These are phyloP conservation scores for Russula abietina DNA, from an alignment of 768 basidiomycete species.

Conservation along the genomic window DNA sequence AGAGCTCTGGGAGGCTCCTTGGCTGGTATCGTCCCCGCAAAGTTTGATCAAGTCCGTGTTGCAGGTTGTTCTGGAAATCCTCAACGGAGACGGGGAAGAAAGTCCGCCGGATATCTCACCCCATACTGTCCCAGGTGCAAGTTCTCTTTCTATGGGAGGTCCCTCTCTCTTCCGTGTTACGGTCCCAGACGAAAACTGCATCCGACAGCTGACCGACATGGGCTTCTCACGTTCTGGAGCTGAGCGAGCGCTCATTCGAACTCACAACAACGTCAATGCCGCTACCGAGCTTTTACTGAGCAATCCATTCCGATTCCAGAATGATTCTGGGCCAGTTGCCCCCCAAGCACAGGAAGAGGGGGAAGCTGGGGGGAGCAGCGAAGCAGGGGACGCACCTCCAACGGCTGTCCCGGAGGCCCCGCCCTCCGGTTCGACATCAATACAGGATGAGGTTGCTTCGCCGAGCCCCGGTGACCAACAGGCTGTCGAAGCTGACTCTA, in stretches of 20 bases:
- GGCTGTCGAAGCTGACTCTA: conserved; percentile 7
- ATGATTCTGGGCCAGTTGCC: conserved; percentile 50
- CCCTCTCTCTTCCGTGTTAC: conserved; percentile 33
- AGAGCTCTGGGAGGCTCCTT: conserved; percentile 74
- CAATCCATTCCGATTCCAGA: conserved; percentile 72
- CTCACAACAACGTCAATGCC: conserved; percentile 80
- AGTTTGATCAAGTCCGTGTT: conserved; percentile 71
- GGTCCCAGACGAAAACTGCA: conserved; percentile 68
- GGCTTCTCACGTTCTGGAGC: conserved; percentile 90
- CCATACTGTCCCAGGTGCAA: conserved; percentile 31
- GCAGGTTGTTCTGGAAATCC: conserved; percentile 71
- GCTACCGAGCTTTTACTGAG: conserved; percentile 84
- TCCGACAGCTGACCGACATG: conserved; percentile 90
- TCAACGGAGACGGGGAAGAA: conserved; percentile 78
- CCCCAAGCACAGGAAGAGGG: conserved; percentile 27
- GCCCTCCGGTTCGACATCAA: conserved; percentile 29
- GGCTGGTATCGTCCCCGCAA: conserved; percentile 73
- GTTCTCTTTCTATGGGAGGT: conserved; percentile 32
- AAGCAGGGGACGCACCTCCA: conserved; percentile 23
- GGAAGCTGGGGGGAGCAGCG: conserved; percentile 21
- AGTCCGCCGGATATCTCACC: conserved; percentile 39
- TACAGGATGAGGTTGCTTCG: conserved; percentile 30
- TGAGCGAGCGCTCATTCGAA: conserved; percentile 74
- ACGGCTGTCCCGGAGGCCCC: not conserved
- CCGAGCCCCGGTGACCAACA: conserved; percentile 1